phyloP scores from a whole-genome alignment of 73 alveolate species.

The Effrenium voratum region DNA sequence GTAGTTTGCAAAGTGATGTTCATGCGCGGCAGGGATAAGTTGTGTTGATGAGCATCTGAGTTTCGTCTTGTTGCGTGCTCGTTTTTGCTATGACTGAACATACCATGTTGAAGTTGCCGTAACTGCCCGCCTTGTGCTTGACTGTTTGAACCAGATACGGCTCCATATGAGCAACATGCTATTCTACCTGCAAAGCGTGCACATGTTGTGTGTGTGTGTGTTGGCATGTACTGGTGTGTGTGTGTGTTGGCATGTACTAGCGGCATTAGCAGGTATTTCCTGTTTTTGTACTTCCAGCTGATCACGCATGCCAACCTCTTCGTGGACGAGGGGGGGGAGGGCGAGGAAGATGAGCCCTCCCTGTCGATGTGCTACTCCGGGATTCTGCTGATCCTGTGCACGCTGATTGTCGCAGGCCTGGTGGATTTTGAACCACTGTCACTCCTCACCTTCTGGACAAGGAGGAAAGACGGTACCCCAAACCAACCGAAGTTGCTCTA shows the following conservation, averaged over 20 bases:
- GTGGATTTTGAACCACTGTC: no score
- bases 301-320: conserved; percentile 75
- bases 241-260: no score
- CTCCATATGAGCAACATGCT: neutral
- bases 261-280: neutral
- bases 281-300: conserved; percentile 51
- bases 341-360: conserved; percentile 62
- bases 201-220: neutral
- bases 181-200: neutral
- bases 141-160: neutral
- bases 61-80: no score
- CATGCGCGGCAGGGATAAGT: no score
- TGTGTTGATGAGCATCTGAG: no score
- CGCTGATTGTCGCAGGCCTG: conserved; percentile 72
- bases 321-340: conserved; percentile 62
- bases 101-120: no score
- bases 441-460: no score
- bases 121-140: neutral
- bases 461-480: no score
- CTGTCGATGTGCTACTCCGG: conserved; percentile 34
- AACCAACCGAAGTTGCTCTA: no score
- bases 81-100: no score
- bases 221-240: neutral
- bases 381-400: conserved; percentile 67
- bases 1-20: no score